phyloP scores from a whole-genome alignment of 306 rosid genomes.

The Carpinus fangiana region DNA sequence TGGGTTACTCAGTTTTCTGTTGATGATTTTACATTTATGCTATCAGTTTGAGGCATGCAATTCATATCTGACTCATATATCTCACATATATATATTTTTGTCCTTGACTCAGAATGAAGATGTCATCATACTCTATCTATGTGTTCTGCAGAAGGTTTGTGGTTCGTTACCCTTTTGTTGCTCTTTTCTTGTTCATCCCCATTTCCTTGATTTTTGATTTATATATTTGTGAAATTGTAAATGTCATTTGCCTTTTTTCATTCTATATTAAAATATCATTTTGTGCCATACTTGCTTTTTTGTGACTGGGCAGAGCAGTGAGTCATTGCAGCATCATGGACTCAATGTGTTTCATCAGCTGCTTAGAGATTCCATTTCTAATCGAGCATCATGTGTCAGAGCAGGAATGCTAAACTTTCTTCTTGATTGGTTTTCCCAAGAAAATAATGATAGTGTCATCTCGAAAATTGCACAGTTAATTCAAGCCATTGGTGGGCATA shows the following conservation, averaged over 20 bases:
- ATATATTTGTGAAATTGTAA: not conserved
- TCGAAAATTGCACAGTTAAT: constrained; percentile 82
- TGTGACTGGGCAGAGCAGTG: constrained; percentile 99
- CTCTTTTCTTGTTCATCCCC: constrained; percentile 16
- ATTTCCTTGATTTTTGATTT: not conserved
- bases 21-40: constrained; percentile 10
- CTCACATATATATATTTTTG: constrained; percentile 24
- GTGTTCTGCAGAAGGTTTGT: constrained; percentile 83
- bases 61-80: constrained; percentile 15
- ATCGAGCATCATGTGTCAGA: constrained; percentile 93
- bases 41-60: constrained; percentile 11
- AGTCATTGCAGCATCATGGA: constrained; percentile 74
- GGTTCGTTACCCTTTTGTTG: constrained; percentile 34
- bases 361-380: constrained; percentile 83
- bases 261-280: constrained; percentile 35
- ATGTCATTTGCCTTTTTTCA: not conserved
- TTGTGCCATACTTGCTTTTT: constrained; percentile 47
- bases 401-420: constrained; percentile 96
- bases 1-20: constrained; percentile 17
- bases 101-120: constrained; percentile 81
- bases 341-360: constrained; percentile 76
- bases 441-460: constrained; percentile 62
- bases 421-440: constrained; percentile 94
- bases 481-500: constrained; percentile 94
- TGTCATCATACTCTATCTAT: constrained; percentile 72